A percentile compares a stretch with the other conserved stretches of the same genome.
Conservation (phyloP, 371 early-diverging fungal species). For the Apophysomyces elegans region DNA sequence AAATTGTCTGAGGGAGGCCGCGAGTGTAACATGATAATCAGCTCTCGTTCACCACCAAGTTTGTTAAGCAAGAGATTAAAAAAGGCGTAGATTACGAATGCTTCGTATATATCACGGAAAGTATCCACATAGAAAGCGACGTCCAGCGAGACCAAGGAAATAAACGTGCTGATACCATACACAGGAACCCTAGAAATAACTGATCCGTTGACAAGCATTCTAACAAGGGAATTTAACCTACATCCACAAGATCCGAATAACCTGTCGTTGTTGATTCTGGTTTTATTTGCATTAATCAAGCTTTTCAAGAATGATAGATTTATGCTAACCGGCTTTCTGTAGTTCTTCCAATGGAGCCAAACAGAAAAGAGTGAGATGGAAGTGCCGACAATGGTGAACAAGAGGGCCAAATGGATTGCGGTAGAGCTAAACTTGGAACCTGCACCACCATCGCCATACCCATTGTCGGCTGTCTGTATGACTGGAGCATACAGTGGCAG, state of each 20-base stretch:
- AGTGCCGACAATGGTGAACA: conserved; percentile 66
- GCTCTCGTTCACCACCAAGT: conserved; percentile 90
- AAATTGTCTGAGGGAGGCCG: conserved; percentile 80
- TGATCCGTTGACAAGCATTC: not conserved
- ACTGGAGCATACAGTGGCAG: conserved; percentile 8
- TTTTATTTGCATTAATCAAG: not conserved
- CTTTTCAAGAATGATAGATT: conserved; percentile 2
- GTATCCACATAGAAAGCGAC: conserved; percentile 90
- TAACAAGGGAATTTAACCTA: conserved; percentile 32
- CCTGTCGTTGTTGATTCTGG: conserved; percentile 83
- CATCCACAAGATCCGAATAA: conserved; percentile 90
- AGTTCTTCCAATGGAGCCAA: conserved; percentile 89
- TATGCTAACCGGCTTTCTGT: conserved; percentile 79
- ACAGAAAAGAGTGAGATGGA: conserved; percentile 75
- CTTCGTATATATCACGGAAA: conserved; percentile 94
- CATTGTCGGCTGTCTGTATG: conserved; percentile 13
- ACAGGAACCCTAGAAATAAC: conserved; percentile 77
- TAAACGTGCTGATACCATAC: conserved; percentile 87
- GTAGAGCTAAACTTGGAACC: conserved; percentile 59
- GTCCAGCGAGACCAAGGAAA: conserved; percentile 73
- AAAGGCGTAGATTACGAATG: conserved; percentile 96
- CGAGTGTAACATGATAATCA: conserved; percentile 78
- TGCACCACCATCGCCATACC: conserved; percentile 57
- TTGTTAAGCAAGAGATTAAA: conserved; percentile 88
- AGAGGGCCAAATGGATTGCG: conserved; percentile 57